Conservation (phyloP, 2,329 filamentous ascomycete genomes). For the Ophiocordyceps camponoti-rufipedis region DNA sequence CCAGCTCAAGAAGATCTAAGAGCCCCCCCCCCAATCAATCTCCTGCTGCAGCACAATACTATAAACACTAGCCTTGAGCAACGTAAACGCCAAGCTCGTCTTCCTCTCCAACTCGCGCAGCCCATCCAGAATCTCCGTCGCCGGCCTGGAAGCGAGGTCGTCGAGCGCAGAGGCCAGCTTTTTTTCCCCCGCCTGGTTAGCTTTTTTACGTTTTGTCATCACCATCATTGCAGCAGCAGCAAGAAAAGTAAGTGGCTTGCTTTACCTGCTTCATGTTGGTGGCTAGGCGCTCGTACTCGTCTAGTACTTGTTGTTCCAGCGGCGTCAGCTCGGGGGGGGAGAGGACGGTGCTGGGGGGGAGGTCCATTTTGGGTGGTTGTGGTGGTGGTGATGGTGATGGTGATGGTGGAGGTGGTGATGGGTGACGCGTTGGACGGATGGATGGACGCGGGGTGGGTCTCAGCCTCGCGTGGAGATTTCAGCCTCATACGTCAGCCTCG, state of each 20-base stretch:
- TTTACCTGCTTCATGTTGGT: slow-evolving; percentile 89
- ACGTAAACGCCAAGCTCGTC: slow-evolving; percentile 83
- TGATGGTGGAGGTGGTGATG: no score
- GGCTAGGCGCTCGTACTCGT: slow-evolving; percentile 77
- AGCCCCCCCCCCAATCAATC: slow-evolving; percentile 52
- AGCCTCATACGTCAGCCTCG: not conserved
- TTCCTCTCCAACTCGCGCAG: slow-evolving; percentile 81
- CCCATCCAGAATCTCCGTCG: slow-evolving; percentile 70
- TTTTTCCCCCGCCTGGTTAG: no score
- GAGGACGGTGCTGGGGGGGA: slow-evolving; percentile 7
- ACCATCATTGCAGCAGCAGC: no score
- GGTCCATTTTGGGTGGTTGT: not conserved
- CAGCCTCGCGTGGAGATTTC: no score
- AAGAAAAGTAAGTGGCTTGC: no score
- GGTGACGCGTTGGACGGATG: no score
- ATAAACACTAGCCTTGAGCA: slow-evolving; percentile 96
- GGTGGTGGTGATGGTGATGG: no score
- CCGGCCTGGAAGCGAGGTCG: slow-evolving; percentile 49
- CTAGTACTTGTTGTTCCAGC: slow-evolving; percentile 82
- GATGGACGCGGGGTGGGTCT: no score
- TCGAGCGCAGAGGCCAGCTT: slow-evolving; percentile 43
- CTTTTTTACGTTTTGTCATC: no score
- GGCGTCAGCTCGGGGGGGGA: slow-evolving; percentile 46
- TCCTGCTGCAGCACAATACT: slow-evolving; percentile 97
- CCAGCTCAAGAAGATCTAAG: slow-evolving; percentile 10